A percentile compares a stretch with the other conserved stretches of the same genome.
phyloP scores from a whole-genome alignment of 306 rosid genomes.

The Senna siamea region DNA sequence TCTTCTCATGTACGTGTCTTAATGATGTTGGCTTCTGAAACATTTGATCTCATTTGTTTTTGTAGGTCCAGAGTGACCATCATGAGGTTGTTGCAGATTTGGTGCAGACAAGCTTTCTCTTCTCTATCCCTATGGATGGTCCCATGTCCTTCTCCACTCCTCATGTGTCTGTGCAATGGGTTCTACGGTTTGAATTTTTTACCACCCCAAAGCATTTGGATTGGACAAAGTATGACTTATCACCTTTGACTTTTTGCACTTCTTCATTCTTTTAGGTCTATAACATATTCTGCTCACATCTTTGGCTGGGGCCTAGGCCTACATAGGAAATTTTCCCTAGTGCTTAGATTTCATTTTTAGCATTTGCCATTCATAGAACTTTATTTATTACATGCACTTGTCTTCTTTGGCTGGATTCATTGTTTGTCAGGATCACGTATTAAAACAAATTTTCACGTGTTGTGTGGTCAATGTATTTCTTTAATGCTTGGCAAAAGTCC shows the following conservation, averaged over 20 bases:
- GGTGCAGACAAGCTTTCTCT: conserved; percentile 95
- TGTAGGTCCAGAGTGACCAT: conserved; percentile 96
- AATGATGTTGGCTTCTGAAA: conserved; percentile 29
- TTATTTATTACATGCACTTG: not conserved
- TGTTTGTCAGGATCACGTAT: not conserved
- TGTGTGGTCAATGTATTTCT: conserved; percentile 2
- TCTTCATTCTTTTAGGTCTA: not conserved
- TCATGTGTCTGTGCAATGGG: conserved; percentile 91
- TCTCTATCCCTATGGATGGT: conserved; percentile 96
- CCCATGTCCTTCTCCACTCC: conserved; percentile 99
- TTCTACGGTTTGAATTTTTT: conserved; percentile 92
- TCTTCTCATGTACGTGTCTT: conserved; percentile 17
- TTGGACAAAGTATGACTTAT: conserved; percentile 72
- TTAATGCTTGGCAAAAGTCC: conserved; percentile 10
- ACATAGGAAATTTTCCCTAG: not conserved
- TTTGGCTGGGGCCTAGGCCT: not conserved
- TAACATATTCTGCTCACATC: not conserved
- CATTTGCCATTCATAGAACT: no score
- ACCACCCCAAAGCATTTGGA: conserved; percentile 88
- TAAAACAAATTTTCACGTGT: not conserved
- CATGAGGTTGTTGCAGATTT: conserved; percentile 95
- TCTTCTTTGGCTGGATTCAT: conserved; percentile 6
- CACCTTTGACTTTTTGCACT: conserved; percentile 13
- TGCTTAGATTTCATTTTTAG: not conserved
- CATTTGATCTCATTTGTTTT: conserved; percentile 34